These are phyloP conservation scores for Didymella arachidicola DNA, from an alignment of 2,329 filamentous ascomycete species.

Conservation along the genomic window DNA sequence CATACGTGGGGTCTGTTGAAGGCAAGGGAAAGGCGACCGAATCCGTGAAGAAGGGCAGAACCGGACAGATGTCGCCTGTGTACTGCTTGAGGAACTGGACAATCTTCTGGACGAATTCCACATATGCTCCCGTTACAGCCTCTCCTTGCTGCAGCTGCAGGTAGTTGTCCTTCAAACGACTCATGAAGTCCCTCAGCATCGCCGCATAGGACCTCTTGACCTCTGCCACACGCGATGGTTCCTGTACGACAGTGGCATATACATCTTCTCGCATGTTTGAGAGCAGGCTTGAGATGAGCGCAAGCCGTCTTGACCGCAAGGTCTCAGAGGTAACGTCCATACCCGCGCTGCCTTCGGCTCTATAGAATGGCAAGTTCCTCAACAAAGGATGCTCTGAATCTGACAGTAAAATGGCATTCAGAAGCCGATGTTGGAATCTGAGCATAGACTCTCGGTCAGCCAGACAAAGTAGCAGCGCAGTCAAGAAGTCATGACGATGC, in stretches of 20 bases:
- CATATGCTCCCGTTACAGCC: slow-evolving; percentile 61
- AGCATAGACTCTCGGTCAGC: slow-evolving; percentile 67
- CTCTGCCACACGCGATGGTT: slow-evolving; percentile 42
- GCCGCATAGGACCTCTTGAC: slow-evolving; percentile 58
- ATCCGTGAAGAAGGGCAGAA: slow-evolving; percentile 68
- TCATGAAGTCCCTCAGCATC: slow-evolving; percentile 65
- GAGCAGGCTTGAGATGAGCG: slow-evolving; percentile 63
- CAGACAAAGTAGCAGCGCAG: slow-evolving; percentile 62
- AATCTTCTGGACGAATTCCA: slow-evolving; percentile 67
- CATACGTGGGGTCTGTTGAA: slow-evolving; percentile 66
- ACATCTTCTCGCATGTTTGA: slow-evolving; percentile 66
- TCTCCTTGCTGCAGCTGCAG: slow-evolving; percentile 57
- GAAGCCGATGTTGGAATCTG: slow-evolving; percentile 67
- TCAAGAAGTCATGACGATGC: slow-evolving; percentile 59
- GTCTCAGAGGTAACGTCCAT: slow-evolving; percentile 61
- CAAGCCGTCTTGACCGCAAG: slow-evolving; percentile 62
- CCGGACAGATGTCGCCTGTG: slow-evolving; percentile 62
- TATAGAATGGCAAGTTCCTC: slow-evolving; percentile 65
- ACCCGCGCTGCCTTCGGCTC: slow-evolving; percentile 43
- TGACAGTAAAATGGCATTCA: slow-evolving; percentile 61
- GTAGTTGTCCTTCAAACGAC: slow-evolving; percentile 67
- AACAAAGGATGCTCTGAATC: slow-evolving; percentile 58
- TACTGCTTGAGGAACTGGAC: slow-evolving; percentile 69
- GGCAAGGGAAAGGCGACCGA: slow-evolving; percentile 68
- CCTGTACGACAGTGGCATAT: slow-evolving; percentile 43